Evolutionary conservation across 495 filamentous ascomycete genomes (phyloP).

Genomic region (Cercophora samala): DNA sequence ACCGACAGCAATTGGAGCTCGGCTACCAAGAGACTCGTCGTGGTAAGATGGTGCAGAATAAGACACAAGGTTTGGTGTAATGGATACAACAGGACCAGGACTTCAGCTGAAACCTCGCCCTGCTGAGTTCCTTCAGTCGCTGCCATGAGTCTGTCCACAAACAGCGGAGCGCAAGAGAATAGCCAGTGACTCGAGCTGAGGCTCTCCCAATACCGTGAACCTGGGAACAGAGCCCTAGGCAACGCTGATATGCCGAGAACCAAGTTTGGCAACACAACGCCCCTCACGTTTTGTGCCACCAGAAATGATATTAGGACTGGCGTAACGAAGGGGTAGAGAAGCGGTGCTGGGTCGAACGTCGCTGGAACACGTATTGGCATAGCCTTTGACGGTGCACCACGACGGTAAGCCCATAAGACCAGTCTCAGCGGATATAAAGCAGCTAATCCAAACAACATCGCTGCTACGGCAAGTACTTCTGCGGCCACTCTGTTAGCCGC

Average conservation of each 20-base stretch:
- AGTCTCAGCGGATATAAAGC: slow-evolving; percentile 49
- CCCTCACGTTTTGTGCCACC: slow-evolving; percentile 55
- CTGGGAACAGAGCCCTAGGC: slow-evolving; percentile 68
- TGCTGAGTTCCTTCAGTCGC: background rate
- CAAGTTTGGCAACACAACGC: slow-evolving; percentile 70
- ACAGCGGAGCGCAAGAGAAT: slow-evolving; percentile 57
- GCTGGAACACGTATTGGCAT: slow-evolving; percentile 57
- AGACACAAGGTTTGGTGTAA: slow-evolving; percentile 78
- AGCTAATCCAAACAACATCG: slow-evolving; percentile 26
- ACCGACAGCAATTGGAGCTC: slow-evolving; percentile 84
- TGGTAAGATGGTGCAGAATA: slow-evolving; percentile 73
- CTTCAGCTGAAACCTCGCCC: slow-evolving; percentile 51
- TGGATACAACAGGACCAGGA: slow-evolving; percentile 69
- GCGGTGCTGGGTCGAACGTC: slow-evolving; percentile 83
- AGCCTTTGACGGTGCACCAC: slow-evolving; percentile 34
- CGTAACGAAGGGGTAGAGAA: slow-evolving; percentile 78
- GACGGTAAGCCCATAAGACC: slow-evolving; percentile 40
- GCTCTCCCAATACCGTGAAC: slow-evolving; percentile 49
- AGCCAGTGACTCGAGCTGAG: slow-evolving; percentile 69
- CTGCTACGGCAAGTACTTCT: slow-evolving; percentile 35
- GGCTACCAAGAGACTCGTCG: slow-evolving; percentile 78
- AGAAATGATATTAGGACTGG: slow-evolving; percentile 77
- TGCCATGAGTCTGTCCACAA: slow-evolving; percentile 34
- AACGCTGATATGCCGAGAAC: slow-evolving; percentile 75
- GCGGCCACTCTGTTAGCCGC: slow-evolving; percentile 14